These are phyloP conservation scores for Davidsoniella neocaledoniae DNA, from an alignment of 2,329 filamentous ascomycete genomes.

Conservation along the genomic window DNA sequence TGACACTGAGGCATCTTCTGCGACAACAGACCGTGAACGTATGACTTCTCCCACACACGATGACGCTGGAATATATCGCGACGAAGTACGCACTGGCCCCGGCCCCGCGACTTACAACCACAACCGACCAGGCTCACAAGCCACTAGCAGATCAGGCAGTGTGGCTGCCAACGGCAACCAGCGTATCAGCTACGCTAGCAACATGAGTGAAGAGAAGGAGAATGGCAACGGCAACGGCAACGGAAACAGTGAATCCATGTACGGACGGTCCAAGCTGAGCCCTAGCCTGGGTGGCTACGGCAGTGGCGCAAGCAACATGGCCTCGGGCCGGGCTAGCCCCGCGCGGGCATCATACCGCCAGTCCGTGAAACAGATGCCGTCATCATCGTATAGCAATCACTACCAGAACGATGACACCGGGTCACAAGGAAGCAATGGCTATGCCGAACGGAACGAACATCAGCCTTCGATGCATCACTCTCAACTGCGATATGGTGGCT, in stretches of 20 bases:
- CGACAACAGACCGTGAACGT: conserved; percentile 14
- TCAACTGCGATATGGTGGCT: too few relatives aligned
- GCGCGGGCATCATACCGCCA: conserved; percentile 32
- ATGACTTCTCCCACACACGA: conserved; percentile 30
- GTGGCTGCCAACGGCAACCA: conserved; percentile 24
- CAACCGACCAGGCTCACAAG: conserved; percentile 9
- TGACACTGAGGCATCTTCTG: conserved; percentile 12
- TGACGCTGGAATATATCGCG: conserved; percentile 37
- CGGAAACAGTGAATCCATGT: conserved; percentile 21
- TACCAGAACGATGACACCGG: conserved; percentile 7
- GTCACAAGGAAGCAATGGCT: conserved; percentile 6
- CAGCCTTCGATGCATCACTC: too few relatives aligned
- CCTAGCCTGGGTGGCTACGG: conserved; percentile 33
- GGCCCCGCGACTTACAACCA: conserved; percentile 3
- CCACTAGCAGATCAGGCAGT: conserved; percentile 1
- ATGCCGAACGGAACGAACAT: not conserved
- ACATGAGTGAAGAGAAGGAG: conserved; percentile 61
- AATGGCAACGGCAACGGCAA: conserved; percentile 24
- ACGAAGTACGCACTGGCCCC: conserved; percentile 23
- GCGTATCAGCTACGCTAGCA: conserved; percentile 46
- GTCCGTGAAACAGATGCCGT: conserved; percentile 16
- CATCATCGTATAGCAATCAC: conserved; percentile 5
- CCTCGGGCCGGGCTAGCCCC: conserved; percentile 42
- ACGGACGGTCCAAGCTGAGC: conserved; percentile 35
- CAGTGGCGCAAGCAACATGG: conserved; percentile 19